These are phyloP conservation scores for Candida pini DNA, from an alignment of 805 yeast genomes.

Conservation along the genomic window DNA sequence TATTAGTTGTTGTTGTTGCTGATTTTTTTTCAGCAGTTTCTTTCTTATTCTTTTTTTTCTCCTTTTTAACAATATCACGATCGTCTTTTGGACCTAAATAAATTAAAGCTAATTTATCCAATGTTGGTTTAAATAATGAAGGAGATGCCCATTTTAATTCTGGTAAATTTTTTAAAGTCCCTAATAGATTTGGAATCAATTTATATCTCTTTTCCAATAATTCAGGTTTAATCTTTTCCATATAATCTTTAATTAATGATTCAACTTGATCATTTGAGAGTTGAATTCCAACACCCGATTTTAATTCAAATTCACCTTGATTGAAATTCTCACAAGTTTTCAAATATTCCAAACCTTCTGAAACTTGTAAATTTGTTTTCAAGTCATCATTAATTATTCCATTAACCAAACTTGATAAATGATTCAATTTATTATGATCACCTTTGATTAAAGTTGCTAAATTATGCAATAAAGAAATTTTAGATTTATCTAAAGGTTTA, in stretches of 20 bases:
- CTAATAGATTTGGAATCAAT: conserved; percentile 69
- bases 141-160: conserved; percentile 92
- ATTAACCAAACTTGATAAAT: conserved; percentile 47
- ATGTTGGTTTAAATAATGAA: conserved; percentile 74
- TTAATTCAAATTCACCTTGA: conserved; percentile 47
- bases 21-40: conserved; percentile 19
- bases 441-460: conserved; percentile 71
- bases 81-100: conserved; percentile 94
- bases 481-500: conserved; percentile 47
- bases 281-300: conserved; percentile 78
- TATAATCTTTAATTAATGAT: conserved; percentile 50
- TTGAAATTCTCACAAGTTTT: conserved; percentile 39
- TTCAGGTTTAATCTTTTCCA: conserved; percentile 51
- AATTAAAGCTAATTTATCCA: conserved; percentile 69
- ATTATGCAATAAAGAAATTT: conserved; percentile 63
- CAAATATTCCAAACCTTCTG: conserved; percentile 74
- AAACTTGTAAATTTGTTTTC: conserved; percentile 65
- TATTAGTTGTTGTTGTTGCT: conserved; percentile 19
- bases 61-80: conserved; percentile 78
- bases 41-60: conserved; percentile 49
- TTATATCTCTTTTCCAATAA: conserved; percentile 74
- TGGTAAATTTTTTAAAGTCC: conserved; percentile 67
- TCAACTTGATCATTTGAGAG: conserved; percentile 63
- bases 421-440: conserved; percentile 40
- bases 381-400: conserved; percentile 64